Base-by-base conservation (phyloP, 73 alveolate genomes). In the Paramecium bursaria region DNA sequence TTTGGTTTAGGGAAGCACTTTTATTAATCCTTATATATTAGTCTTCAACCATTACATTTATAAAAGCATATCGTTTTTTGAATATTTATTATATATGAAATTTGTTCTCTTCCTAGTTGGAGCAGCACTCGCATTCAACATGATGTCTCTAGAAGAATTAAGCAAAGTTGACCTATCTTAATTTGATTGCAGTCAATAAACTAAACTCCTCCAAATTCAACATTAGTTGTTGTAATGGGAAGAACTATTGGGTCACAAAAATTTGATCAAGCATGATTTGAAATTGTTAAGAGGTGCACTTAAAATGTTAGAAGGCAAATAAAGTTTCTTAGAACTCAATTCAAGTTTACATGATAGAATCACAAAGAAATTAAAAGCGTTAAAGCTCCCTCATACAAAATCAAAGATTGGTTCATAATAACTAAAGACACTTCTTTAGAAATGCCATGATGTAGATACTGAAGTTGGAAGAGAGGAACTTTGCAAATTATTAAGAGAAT, bases 81-180 rank as follows among this genome's bases (percentile, higher is more conserved):
- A 13, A 29, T 14, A 57, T 57, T 57, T 30, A 26, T 57, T 57
- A 30, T 30, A 27, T 23, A 21, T n/a, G 33, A 27, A 30, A 30
- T 27, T n/a, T 30, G 33, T 25, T 57, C 26, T 23, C 52, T 9
- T 9, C 17, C 11, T 9, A 23, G 13, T 29, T 57, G 49, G 48
- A 14, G 27, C 17, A n/a, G 82, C 82, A 0, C 44, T 67, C 27
- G 44, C 82, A 67, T 53, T 39, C 22, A 14, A 67, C 17, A 67
- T 67, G 82, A 67, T 67, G 60, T 67, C 82, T 10, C 21, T 33
- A 27, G 82, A 67, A 35, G 53, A 67, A 42, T 35, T 67, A 14
- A 33, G 60, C 17, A 67, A 67, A 42, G 19, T 67, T 67, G 82
- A 67, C 22, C 14, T 67, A 9, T 39, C 33, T 10, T 21, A 29